Conservation (phyloP, 2,329 filamentous ascomycete genomes). For the Aspergillus oerlinghausenensis region DNA sequence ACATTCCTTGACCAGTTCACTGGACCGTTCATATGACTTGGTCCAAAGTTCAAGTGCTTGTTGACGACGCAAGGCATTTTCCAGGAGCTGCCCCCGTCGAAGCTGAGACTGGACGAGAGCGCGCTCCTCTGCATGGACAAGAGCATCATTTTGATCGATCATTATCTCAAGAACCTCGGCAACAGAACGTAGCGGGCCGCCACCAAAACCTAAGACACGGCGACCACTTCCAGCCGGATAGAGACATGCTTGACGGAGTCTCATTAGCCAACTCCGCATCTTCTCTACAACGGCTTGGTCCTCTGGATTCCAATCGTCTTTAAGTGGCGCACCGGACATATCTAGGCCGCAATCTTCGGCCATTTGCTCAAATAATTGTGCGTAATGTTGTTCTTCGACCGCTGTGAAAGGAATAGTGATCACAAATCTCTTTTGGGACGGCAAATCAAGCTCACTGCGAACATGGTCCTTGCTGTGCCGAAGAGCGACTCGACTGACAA, state of each 20-base stretch:
- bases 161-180: slow-evolving; percentile 84
- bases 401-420: slow-evolving; percentile 87
- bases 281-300: slow-evolving; percentile 54
- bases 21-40: slow-evolving; percentile 49
- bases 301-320: slow-evolving; percentile 61
- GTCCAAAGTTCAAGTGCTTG: slow-evolving; percentile 70
- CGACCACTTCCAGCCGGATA: slow-evolving; percentile 71
- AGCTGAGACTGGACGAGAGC: slow-evolving; percentile 60
- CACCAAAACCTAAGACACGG: slow-evolving; percentile 57
- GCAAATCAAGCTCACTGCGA: slow-evolving; percentile 71
- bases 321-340: slow-evolving; percentile 57
- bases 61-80: slow-evolving; percentile 64
- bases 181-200: slow-evolving; percentile 70
- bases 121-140: slow-evolving; percentile 65
- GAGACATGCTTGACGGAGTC: slow-evolving; percentile 75
- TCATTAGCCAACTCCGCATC: slow-evolving; percentile 76
- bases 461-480: slow-evolving; percentile 83
- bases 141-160: slow-evolving; percentile 76
- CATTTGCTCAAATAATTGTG: slow-evolving; percentile 70
- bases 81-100: slow-evolving; percentile 69
- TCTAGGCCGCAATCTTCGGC: slow-evolving; percentile 64
- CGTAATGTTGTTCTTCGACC: slow-evolving; percentile 87
- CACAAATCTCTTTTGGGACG: slow-evolving; percentile 77
- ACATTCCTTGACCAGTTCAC: slow-evolving; percentile 53
- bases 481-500: slow-evolving; percentile 70